Evolutionary conservation across 805 yeast genomes (phyloP).

Genomic region (Diddensiella transvaalensis): DNA sequence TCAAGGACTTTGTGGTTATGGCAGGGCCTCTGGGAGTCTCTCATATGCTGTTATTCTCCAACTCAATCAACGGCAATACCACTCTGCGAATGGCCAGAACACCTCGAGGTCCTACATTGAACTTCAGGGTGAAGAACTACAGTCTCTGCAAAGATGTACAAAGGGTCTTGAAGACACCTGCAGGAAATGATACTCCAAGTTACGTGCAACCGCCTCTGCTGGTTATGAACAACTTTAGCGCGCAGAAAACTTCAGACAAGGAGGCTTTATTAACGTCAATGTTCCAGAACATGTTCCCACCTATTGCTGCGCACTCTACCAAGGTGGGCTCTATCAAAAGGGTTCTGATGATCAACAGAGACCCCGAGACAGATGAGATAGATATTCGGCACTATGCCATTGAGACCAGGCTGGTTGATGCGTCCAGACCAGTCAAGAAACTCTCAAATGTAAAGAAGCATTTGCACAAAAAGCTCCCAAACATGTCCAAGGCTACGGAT

Average conservation of each 20-base stretch:
- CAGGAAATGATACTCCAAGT: conserved; percentile 51
- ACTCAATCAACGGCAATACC: conserved; percentile 72
- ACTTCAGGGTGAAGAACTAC: conserved; percentile 73
- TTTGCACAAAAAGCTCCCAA: conserved; percentile 64
- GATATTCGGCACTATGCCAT: conserved; percentile 89
- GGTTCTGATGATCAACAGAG: conserved; percentile 78
- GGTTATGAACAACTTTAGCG: conserved; percentile 84
- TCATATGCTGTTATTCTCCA: conserved; percentile 83
- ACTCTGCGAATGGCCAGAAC: conserved; percentile 79
- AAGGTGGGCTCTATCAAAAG: conserved; percentile 72
- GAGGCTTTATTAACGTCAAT: conserved; percentile 84
- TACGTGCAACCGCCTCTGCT: conserved; percentile 79
- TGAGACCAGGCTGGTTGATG: conserved; percentile 72
- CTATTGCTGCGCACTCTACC: conserved; percentile 81
- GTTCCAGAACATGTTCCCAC: conserved; percentile 94
- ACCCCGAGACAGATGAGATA: conserved; percentile 63
- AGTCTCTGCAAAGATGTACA: conserved; percentile 79
- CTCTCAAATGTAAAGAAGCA: conserved; percentile 60
- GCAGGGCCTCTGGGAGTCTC: conserved; percentile 94
- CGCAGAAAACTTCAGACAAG: conserved; percentile 49
- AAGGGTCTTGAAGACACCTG: conserved; percentile 66
- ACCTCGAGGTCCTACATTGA: conserved; percentile 92
- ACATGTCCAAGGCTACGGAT: conserved; percentile 62
- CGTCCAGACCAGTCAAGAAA: conserved; percentile 66
- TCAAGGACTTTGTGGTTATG: conserved; percentile 87